Evolutionary conservation across 148 eudicot species (phyloP).

Genomic region (Beta vulgaris): DNA sequence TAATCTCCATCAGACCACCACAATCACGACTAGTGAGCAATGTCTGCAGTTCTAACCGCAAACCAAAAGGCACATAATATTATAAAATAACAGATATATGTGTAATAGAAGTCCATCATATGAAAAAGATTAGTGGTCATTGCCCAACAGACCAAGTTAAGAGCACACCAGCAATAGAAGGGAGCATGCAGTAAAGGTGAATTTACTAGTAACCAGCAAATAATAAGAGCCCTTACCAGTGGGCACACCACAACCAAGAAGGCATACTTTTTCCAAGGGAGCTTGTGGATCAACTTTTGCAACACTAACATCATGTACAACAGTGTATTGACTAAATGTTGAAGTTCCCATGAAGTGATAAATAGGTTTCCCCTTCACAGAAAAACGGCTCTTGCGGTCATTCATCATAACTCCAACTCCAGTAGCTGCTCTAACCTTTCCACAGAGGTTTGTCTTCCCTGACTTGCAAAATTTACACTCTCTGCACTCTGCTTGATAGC

Average conservation of each 20-base stretch:
- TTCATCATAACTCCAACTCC: slow-evolving; percentile 98
- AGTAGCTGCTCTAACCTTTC: slow-evolving; percentile 89
- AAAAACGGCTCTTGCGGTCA: slow-evolving; percentile 92
- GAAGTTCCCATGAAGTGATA: slow-evolving; percentile 99
- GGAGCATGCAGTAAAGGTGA: not conserved
- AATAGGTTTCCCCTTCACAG: slow-evolving; percentile 80
- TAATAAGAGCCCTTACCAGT: slow-evolving; percentile 49
- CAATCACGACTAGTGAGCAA: not conserved
- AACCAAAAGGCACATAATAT: not conserved
- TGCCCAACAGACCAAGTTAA: not conserved
- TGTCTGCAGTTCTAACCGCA: not conserved
- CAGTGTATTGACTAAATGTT: slow-evolving; percentile 97
- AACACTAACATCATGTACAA: slow-evolving; percentile 98
- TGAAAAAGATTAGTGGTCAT: not conserved
- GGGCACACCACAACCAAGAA: slow-evolving; percentile 98
- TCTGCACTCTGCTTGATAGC: slow-evolving; percentile 97
- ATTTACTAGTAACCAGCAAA: not conserved
- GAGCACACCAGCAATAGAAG: not conserved
- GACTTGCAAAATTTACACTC: slow-evolving; percentile 99
- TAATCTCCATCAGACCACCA: not conserved
- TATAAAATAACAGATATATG: not conserved
- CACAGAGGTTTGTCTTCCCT: slow-evolving; percentile 98
- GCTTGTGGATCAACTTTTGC: slow-evolving; percentile 94
- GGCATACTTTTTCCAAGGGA: slow-evolving; percentile 97
- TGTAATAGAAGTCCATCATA: not conserved